Conservation (phyloP, 2,329 filamentous ascomycete species). For the Aspergillus proliferans region DNA sequence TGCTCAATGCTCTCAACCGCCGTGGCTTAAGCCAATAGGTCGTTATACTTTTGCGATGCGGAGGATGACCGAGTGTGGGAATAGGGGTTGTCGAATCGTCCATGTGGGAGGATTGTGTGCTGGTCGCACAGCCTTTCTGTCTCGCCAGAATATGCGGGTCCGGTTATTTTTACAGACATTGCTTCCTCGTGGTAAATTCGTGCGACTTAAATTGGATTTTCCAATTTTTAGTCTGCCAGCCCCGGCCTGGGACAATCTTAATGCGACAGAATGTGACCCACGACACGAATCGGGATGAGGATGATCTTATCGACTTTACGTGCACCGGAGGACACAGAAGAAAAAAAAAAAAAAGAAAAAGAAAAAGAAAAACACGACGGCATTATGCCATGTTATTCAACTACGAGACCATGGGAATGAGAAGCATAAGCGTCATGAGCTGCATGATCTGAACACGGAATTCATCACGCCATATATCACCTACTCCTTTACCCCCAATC, state of each 20-base stretch:
- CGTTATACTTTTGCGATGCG: background rate
- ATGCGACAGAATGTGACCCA: no score
- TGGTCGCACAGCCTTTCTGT: conserved; percentile 12
- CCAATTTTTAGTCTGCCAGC: no score
- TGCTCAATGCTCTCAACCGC: conserved; percentile 44
- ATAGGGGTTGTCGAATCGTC: conserved; percentile 1
- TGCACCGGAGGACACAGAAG: background rate
- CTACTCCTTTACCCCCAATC: conserved; percentile 9
- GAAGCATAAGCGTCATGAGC: conserved; percentile 27
- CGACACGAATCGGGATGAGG: no score
- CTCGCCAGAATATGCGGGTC: background rate
- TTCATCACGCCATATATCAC: conserved; percentile 5
- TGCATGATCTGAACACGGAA: conserved; percentile 24
- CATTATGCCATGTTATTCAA: conserved; percentile 10
- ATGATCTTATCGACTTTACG: no score
- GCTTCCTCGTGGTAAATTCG: background rate
- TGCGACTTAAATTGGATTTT: no score
- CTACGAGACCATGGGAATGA: conserved; percentile 25
- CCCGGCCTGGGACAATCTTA: no score
- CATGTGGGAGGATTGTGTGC: conserved; percentile 17
- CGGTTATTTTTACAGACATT: background rate
- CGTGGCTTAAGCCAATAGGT: conserved; percentile 30
- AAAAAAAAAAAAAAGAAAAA: background rate
- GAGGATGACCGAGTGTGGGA: background rate
- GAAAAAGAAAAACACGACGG: background rate